phyloP scores from a whole-genome alignment of 495 filamentous ascomycete genomes.

The Articulospora tetracladia region DNA sequence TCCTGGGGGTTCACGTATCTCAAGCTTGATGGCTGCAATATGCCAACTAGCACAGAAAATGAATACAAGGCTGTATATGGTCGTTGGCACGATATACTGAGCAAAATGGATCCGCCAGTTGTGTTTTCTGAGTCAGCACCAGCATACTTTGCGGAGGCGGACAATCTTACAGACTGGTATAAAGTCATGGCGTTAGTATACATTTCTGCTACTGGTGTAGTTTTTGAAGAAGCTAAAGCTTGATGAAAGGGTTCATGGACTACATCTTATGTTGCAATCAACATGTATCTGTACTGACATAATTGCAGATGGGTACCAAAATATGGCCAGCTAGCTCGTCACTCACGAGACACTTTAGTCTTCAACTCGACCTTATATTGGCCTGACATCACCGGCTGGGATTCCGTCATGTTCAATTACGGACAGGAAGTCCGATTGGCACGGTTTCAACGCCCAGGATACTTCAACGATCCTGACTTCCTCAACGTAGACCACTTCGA shows the following conservation, averaged over 20 bases:
- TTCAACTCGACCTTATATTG: conserved; percentile 12
- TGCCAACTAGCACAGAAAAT: conserved; percentile 8
- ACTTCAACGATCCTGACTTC: conserved; percentile 23
- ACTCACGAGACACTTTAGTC: conserved; percentile 14
- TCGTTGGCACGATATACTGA: conserved; percentile 13
- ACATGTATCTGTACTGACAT: no score
- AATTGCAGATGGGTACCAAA: conserved; percentile 7
- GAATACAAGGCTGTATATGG: conserved; percentile 15
- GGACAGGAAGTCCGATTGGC: conserved; percentile 21
- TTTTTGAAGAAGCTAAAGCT: no score
- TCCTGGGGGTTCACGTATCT: conserved; percentile 34
- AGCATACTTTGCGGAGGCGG: conserved; percentile 18
- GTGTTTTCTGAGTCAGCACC: conserved; percentile 22
- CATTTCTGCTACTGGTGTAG: no score
- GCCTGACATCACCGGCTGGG: conserved; percentile 16
- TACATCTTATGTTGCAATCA: no score
- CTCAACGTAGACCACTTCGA: conserved; percentile 21
- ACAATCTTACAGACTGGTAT: conserved; percentile 21
- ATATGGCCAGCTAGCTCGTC: conserved; percentile 7
- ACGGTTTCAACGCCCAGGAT: conserved; percentile 17
- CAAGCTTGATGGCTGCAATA: conserved; percentile 33
- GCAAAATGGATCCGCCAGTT: conserved; percentile 13
- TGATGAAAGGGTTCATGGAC: no score
- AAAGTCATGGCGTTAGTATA: no score
- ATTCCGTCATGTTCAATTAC: conserved; percentile 20